phyloP scores from a whole-genome alignment of 805 yeast genomes.

The Diddensiella caesifluorescens region DNA sequence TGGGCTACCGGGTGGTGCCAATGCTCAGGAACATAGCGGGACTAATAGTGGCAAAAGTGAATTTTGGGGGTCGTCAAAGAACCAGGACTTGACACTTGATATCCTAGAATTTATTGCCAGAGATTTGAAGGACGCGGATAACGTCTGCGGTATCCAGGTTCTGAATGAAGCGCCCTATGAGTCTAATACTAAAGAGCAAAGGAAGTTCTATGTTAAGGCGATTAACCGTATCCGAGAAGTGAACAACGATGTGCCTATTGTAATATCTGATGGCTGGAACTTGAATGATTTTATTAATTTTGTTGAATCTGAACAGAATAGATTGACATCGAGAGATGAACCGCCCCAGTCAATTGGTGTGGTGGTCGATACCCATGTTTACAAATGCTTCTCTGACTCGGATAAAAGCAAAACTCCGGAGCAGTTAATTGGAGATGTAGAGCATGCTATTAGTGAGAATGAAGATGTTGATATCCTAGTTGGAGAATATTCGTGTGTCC shows the following conservation, averaged over 20 bases:
- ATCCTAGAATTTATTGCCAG: conserved; percentile 55
- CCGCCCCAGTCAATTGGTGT: conserved; percentile 43
- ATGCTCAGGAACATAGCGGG: conserved; percentile 81
- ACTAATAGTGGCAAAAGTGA: conserved; percentile 51
- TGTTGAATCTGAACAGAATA: conserved; percentile 38
- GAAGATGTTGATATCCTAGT: conserved; percentile 63
- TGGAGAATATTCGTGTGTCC: conserved; percentile 88
- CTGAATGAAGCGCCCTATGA: conserved; percentile 77
- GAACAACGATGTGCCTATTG: conserved; percentile 57
- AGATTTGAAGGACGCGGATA: conserved; percentile 54
- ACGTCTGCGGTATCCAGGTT: conserved; percentile 76
- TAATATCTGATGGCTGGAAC: conserved; percentile 95
- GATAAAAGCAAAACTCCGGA: conserved; percentile 65
- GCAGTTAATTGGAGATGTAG: conserved; percentile 54
- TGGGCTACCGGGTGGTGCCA: conserved; percentile 91
- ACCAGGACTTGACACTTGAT: conserved; percentile 41
- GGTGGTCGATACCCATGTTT: conserved; percentile 78
- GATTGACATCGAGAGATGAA: conserved; percentile 17
- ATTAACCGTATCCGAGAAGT: conserved; percentile 50
- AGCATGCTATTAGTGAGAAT: conserved; percentile 30
- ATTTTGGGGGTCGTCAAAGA: conserved; percentile 49
- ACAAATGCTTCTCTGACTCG: conserved; percentile 74
- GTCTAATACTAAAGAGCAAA: conserved; percentile 40
- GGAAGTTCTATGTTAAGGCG: conserved; percentile 61
- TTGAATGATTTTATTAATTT: conserved; percentile 70